Evolutionary conservation across 1,284 basidiomycete genomes (phyloP).

Genomic region (Marasmius tenuissimus): DNA sequence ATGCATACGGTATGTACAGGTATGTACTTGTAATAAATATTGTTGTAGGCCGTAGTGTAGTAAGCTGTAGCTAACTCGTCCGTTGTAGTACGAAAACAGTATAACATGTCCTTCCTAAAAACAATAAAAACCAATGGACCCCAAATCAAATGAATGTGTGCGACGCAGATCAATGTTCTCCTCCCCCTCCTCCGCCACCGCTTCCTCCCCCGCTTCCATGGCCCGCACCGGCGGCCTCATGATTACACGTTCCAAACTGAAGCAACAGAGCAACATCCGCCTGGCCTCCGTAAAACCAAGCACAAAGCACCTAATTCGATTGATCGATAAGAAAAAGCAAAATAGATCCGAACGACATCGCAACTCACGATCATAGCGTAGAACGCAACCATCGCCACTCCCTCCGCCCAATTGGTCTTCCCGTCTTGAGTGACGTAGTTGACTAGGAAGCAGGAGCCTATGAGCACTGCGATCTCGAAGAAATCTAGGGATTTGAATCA

Average conservation of each 20-base stretch:
- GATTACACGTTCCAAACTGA: not conserved
- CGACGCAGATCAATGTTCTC: not conserved
- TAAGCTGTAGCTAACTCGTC: too few relatives aligned
- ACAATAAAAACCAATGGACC: too few relatives aligned
- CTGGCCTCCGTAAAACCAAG: conserved; percentile 9
- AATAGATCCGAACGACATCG: not conserved
- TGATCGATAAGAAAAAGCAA: not conserved
- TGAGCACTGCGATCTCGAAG: conserved; percentile 42
- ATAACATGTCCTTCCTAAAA: too few relatives aligned
- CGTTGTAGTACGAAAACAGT: too few relatives aligned
- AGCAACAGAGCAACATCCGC: not conserved
- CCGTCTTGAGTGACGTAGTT: conserved; percentile 49
- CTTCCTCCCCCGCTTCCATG: not conserved
- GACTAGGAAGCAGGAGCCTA: conserved; percentile 46
- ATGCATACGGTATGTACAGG: too few relatives aligned
- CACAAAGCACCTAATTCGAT: not conserved
- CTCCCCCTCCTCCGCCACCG: not conserved
- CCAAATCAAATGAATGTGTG: too few relatives aligned
- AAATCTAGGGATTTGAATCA: conserved; percentile 28
- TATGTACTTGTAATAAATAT: too few relatives aligned
- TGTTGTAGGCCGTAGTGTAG: too few relatives aligned
- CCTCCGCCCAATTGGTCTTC: conserved; percentile 49
- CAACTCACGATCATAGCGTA: conserved; percentile 46
- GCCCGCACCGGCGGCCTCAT: not conserved
- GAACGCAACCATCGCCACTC: conserved; percentile 40